Evolutionary conservation across 2,329 filamentous ascomycete genomes (phyloP).

Genomic region (Sporothrix euskadiensis): DNA sequence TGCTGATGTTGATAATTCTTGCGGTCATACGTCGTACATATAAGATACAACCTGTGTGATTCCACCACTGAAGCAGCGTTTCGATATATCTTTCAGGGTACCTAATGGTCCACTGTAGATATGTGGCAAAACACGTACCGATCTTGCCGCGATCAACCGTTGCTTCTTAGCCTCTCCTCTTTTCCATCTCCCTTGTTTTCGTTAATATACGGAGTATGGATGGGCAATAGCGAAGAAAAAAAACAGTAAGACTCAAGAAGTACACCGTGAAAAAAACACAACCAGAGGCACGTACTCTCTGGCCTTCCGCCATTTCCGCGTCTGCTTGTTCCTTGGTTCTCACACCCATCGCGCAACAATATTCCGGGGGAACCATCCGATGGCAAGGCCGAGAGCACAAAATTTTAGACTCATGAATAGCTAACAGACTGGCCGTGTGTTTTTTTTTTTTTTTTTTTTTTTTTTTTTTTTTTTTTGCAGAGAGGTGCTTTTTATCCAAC

Average conservation of each 20-base stretch:
- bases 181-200: background rate
- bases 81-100: background rate
- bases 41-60: background rate
- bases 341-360: conserved; percentile 7
- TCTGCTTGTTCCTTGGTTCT: conserved; percentile 9
- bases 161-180: background rate
- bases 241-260: background rate
- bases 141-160: background rate
- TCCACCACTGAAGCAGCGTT: conserved; percentile 1
- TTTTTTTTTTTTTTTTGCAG: background rate
- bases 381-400: conserved; percentile 7
- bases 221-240: conserved; percentile 9
- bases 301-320: conserved; percentile 19
- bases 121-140: background rate
- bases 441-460: background rate
- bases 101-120: background rate
- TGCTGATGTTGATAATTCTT: background rate
- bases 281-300: background rate
- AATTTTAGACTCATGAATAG: background rate
- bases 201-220: background rate
- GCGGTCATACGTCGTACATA: background rate
- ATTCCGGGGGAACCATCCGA: conserved; percentile 20
- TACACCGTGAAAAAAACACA: background rate
- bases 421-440: background rate
- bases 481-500: conserved; percentile 5